A percentile compares a stretch with the other conserved stretches of the same genome.
Conservation (phyloP, 306 rosid genomes). For the Prunus mongolica region DNA sequence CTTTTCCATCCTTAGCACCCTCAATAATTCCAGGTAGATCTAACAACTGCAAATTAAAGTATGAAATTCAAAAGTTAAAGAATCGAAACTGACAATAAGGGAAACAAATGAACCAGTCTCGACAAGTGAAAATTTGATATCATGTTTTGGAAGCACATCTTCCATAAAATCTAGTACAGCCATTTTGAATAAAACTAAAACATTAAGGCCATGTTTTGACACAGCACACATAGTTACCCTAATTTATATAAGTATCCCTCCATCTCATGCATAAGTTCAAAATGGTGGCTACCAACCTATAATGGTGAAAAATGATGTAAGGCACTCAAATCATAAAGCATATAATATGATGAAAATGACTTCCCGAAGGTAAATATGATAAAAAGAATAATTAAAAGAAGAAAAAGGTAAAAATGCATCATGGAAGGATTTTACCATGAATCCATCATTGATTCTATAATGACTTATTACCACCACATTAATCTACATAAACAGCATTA, state of each 20-base stretch:
- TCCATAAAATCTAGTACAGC: neutral
- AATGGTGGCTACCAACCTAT: neutral
- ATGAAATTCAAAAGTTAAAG: neutral
- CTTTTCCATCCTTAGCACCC: slow-evolving; percentile 98
- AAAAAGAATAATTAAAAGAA: neutral
- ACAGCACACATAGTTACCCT: too few relatives aligned
- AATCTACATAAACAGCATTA: neutral
- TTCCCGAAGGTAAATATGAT: neutral
- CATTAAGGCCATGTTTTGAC: neutral
- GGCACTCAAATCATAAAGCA: neutral
- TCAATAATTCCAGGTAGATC: slow-evolving; percentile 99
- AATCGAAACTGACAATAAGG: neutral
- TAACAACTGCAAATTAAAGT: slow-evolving; percentile 67
- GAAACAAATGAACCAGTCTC: neutral
- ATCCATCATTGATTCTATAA: too few relatives aligned
- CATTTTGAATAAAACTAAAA: neutral
- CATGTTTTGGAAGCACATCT: neutral
- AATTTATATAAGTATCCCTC: too few relatives aligned
- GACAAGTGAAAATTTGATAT: neutral
- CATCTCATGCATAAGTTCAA: neutral
- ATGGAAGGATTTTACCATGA: too few relatives aligned
- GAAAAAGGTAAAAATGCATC: neutral
- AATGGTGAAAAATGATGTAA: neutral
- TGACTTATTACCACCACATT: too few relatives aligned
- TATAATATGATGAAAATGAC: neutral